Percentiles rank a stretch among this genome's conserved stretches.
Conservation (phyloP, 2,329 filamentous ascomycete genomes). For the Stachybotrys chartarum region DNA sequence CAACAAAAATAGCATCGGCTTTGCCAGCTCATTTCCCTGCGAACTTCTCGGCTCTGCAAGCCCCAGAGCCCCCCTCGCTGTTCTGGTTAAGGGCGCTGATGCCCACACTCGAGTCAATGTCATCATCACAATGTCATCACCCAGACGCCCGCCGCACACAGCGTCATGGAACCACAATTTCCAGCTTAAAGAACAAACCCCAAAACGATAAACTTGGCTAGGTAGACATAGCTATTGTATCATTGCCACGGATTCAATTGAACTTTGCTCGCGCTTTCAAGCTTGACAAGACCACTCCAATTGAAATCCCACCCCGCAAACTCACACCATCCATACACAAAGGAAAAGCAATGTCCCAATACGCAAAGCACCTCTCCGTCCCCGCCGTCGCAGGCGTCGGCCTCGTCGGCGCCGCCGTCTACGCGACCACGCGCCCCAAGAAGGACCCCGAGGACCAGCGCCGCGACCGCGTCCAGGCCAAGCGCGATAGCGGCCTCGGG, state of each 20-base stretch:
- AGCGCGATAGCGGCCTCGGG: slow-evolving; percentile 20
- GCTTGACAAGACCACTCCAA: background rate
- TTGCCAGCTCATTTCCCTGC: background rate
- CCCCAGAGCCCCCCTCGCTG: background rate
- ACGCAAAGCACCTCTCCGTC: slow-evolving; percentile 1
- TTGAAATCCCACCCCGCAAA: background rate
- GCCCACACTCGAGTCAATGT: background rate
- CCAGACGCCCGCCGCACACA: background rate
- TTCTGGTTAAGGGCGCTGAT: background rate
- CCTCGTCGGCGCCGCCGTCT: slow-evolving; percentile 14
- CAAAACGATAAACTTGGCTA: background rate
- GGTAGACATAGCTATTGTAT: no score
- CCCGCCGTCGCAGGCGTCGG: slow-evolving; percentile 11
- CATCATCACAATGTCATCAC: background rate
- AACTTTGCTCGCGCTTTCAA: background rate
- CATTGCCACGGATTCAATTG: background rate
- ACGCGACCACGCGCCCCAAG: slow-evolving; percentile 10
- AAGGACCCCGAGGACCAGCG: slow-evolving; percentile 9
- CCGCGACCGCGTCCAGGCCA: slow-evolving; percentile 15
- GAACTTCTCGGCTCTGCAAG: background rate
- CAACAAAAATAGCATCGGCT: no score
- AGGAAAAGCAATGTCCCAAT: background rate
- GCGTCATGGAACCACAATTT: slow-evolving; percentile 1
- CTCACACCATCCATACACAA: background rate
- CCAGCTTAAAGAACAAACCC: background rate